These are phyloP conservation scores for Raphanus hybrid DNA, from an alignment of 441 rosid species.

Conservation along the genomic window DNA sequence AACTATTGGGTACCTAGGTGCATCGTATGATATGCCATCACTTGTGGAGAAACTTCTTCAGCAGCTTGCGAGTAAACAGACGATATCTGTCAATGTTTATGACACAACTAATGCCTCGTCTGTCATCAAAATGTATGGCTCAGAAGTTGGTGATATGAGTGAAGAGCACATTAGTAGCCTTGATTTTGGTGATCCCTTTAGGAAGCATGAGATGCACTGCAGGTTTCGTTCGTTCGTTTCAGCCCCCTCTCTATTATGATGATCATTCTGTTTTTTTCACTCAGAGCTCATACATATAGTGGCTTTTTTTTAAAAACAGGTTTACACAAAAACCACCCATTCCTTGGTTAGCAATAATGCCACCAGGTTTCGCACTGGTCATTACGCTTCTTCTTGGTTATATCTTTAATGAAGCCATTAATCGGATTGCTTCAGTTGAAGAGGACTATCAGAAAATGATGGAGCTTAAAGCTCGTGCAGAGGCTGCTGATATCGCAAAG, in stretches of 20 bases:
- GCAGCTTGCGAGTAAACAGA: slow-evolving; percentile 95
- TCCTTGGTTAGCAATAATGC: slow-evolving; percentile 82
- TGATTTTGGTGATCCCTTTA: slow-evolving; percentile 92
- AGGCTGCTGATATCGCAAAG: slow-evolving; percentile 98
- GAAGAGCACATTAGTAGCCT: slow-evolving; percentile 64
- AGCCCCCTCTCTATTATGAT: background rate
- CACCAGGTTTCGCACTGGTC: slow-evolving; percentile 65
- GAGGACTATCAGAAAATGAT: slow-evolving; percentile 71
- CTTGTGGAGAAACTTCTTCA: slow-evolving; percentile 95
- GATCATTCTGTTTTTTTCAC: background rate
- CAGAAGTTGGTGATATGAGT: slow-evolving; percentile 67
- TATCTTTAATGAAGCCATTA: slow-evolving; percentile 79
- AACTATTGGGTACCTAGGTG: slow-evolving; percentile 96
- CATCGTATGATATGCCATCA: slow-evolving; percentile 95
- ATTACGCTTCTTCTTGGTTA: slow-evolving; percentile 80
- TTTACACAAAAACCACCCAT: slow-evolving; percentile 78
- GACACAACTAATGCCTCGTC: slow-evolving; percentile 80
- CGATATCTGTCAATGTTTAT: slow-evolving; percentile 86
- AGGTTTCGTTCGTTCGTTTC: slow-evolving; percentile 49
- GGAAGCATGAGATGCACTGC: slow-evolving; percentile 98
- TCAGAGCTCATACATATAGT: background rate
- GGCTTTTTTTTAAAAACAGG: slow-evolving; percentile 45
- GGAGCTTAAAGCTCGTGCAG: slow-evolving; percentile 91
- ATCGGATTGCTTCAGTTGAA: slow-evolving; percentile 78
- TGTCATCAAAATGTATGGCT: slow-evolving; percentile 86